Conservation (phyloP, 257 asterid species). For the Solanum pimpinellifolium region DNA sequence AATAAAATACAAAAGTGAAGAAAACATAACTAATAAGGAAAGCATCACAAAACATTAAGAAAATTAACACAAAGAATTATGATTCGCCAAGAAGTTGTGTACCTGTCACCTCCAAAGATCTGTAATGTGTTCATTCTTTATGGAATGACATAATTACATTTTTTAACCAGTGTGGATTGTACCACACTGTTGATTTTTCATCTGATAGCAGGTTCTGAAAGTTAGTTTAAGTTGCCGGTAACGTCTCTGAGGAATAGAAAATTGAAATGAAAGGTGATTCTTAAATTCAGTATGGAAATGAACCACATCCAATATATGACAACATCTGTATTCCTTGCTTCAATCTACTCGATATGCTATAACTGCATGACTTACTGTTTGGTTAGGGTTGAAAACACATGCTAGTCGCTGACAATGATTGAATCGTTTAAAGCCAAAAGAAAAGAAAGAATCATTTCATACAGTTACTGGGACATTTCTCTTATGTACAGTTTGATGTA, state of each 20-base stretch:
- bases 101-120: not conserved
- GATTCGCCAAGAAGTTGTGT: not conserved
- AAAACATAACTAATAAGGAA: not conserved
- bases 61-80: not conserved
- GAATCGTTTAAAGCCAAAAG: not conserved
- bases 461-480: not conserved
- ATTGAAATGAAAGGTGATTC: not conserved
- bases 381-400: not conserved
- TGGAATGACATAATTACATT: not conserved
- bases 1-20: not conserved
- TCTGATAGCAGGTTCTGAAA: not conserved
- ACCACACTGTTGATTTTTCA: not conserved
- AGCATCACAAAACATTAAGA: not conserved
- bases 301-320: not conserved
- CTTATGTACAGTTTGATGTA: not conserved
- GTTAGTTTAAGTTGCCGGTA: not conserved
- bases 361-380: not conserved
- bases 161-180: not conserved
- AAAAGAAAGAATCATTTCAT: not conserved
- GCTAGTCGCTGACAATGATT: not conserved
- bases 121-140: not conserved
- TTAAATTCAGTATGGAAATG: not conserved
- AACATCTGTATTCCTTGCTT: not conserved
- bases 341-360: not conserved
- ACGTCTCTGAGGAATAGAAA: not conserved